Conservation (phyloP, 306 rosid genomes). For the Hippophae gyantsensis region DNA sequence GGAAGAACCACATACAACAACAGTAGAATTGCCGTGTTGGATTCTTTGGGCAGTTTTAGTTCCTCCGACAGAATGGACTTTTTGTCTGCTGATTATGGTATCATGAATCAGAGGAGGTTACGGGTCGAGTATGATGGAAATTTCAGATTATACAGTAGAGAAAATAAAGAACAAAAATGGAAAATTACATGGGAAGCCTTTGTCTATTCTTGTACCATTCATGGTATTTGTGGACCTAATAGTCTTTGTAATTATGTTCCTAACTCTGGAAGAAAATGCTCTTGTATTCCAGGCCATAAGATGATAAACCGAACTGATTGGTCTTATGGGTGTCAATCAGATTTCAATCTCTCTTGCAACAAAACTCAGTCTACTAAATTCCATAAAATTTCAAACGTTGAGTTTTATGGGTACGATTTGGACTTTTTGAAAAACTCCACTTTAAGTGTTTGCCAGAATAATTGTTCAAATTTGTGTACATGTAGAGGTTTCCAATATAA, state of each 20-base stretch:
- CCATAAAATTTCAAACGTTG: constrained; percentile 2
- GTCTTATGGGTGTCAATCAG: constrained; percentile 27
- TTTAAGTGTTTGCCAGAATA: constrained; percentile 3
- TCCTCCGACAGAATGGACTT: constrained; percentile 38
- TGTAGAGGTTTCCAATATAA: constrained; percentile 22
- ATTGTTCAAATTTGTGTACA: constrained; percentile 16
- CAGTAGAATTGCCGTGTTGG: constrained; percentile 31
- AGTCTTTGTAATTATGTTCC: constrained; percentile 14
- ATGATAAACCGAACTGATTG: constrained; percentile 1
- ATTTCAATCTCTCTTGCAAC: constrained; percentile 12
- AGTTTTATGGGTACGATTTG: constrained; percentile 27
- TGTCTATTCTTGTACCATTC: constrained; percentile 30
- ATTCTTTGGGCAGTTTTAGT: constrained; percentile 33
- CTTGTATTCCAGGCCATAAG: constrained; percentile 10
- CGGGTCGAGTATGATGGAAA: constrained; percentile 46
- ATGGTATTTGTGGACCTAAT: constrained; percentile 32
- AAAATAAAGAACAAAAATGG: constrained; percentile 22
- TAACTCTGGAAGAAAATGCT: constrained; percentile 13
- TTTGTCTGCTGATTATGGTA: constrained; percentile 32
- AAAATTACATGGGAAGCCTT: constrained; percentile 40
- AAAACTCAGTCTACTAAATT: constrained; percentile 10
- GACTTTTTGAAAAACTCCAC: not conserved
- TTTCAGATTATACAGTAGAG: constrained; percentile 36
- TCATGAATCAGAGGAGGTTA: constrained; percentile 27
- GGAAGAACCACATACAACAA: constrained; percentile 34